Base-by-base conservation (phyloP, 2,329 filamentous ascomycete species). In the Diplodia mutila region DNA sequence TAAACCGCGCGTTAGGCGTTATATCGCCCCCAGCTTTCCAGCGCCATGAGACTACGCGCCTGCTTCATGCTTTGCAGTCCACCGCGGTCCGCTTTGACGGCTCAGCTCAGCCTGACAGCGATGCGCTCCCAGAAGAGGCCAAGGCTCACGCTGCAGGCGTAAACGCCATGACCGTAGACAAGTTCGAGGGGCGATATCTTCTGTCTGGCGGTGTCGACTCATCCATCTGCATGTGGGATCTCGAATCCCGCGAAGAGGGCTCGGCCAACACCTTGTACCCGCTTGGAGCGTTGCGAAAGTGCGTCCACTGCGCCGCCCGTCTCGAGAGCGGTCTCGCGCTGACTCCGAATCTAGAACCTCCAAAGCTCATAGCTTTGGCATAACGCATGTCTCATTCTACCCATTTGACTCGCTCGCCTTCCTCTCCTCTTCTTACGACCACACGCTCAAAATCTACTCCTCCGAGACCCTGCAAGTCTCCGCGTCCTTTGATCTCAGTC, bases 131-230 rank as follows among this genome's bases (percentile, higher is more conserved):
- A 59, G 79, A 78, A 32, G 57, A 79, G 21, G 75, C 84, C 71
- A 69, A 85, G 85, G 91, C 93, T 1, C 93, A 97, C 78, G 85
- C 87, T 65, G 87, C 91, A 4, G 93, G 93, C 16, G 91, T 94
- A 46, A 95, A 90, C 74, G 88, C 90, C 48, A 81, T 97, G 49
- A 89, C 91, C 0, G 85, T 97, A 48, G 94, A 97, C 74, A 87
- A 89, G 61, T 93, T 95, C 74, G 91, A 95, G 70, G 92, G 91
- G 3, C 85, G 89, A 75, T 89, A 91, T 71, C 85, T 97, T 70
- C 80, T 97, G 1, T 97, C 94, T 0, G 94, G 92, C 4, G 93
- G 94, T 34, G 90, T 92, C 4, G 93, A 97, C 75, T 92, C 91
- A 11, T 91, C 91, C 0, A 88, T 97, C 74, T 91, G 89, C 71